Percentiles rank a stretch among this genome's conserved stretches.
Evolutionary conservation across 768 basidiomycete genomes (phyloP).

Genomic region (Collybia sordida): DNA sequence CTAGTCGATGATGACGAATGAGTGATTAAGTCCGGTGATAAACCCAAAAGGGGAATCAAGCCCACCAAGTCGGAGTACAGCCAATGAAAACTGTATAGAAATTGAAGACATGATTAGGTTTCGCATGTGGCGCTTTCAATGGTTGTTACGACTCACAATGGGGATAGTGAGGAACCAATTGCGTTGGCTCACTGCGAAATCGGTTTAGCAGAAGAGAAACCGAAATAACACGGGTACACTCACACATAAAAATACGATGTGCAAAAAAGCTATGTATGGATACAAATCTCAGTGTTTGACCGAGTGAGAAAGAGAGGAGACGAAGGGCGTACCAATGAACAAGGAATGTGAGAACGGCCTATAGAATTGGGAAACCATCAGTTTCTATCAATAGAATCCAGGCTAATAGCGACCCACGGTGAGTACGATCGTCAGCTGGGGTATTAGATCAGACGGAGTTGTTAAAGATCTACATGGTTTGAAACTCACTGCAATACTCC

Average conservation of each 20-base stretch:
- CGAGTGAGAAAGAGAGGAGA: too few relatives aligned
- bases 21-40: not conserved
- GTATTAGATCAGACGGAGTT: not conserved
- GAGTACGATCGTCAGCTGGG: constrained; percentile 18
- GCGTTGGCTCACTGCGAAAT: constrained; percentile 30
- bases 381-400: not conserved
- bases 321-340: constrained; percentile 35
- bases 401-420: constrained; percentile 17
- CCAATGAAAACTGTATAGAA: constrained; percentile 17
- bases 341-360: constrained; percentile 40
- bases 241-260: constrained; percentile 37
- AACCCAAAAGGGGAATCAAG: not conserved
- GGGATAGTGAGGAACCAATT: constrained; percentile 32
- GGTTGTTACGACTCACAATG: constrained; percentile 21
- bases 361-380: not conserved
- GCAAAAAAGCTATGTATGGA: constrained; percentile 30
- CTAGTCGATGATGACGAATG: constrained; percentile 1
- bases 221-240: constrained; percentile 10
- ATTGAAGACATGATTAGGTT: constrained; percentile 2
- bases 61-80: constrained; percentile 26
- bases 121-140: not conserved
- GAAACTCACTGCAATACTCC: constrained; percentile 16
- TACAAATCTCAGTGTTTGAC: too few relatives aligned
- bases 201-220: not conserved
- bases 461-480: not conserved